Base-by-base conservation (phyloP, 768 basidiomycete genomes). In the Phallus indusiatus region DNA sequence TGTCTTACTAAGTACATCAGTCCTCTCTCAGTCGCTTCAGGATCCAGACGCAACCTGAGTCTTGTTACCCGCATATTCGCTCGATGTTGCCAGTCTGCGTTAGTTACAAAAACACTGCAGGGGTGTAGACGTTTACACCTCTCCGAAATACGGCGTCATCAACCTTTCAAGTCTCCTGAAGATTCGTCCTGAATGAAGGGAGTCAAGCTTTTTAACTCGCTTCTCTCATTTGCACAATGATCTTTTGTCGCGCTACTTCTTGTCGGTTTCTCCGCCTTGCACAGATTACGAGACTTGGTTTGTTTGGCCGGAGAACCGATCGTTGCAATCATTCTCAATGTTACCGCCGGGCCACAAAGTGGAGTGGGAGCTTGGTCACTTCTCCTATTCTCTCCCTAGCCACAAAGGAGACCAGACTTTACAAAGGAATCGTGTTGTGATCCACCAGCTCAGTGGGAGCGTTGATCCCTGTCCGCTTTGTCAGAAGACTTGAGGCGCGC, bases 341-440 rank as follows among this genome's bases (percentile, higher is more conserved):
- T 7, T 67, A 2, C 61, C 66, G 1, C 20, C 16, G 5, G 60
- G 68, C 0, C 17, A 51, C 9, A 60, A 65, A 1, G 58, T 71
- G 1, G 8, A 7, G 0, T 1, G 66, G 17, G 8, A n/a, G 0
- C 11, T 17, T 0, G 8, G 61, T 2, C 35, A 9, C 1, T 62
- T 34, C 18, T 12, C 11, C 0, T 75, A 71, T 53, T 28, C 65
- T 14, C 64, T 78, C 0, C 75, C 75, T 0, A 21, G 51, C 0
- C 76, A 77, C 59, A 79, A 78, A 53, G 71, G 70, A 6, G 73
- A 77, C 61, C 55, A 16, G 0, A 65, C 60, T 37, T 71, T 70
- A 33, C 56, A 65, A 3, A 65, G 71, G 28, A 68, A 60, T 47
- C 14, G 48, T 2, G 53, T 70, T 28, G 54, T 66, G 1, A 55